These are phyloP conservation scores for Graphiopsis chlorocephala DNA, from an alignment of 2,329 filamentous ascomycete genomes.

Conservation along the genomic window DNA sequence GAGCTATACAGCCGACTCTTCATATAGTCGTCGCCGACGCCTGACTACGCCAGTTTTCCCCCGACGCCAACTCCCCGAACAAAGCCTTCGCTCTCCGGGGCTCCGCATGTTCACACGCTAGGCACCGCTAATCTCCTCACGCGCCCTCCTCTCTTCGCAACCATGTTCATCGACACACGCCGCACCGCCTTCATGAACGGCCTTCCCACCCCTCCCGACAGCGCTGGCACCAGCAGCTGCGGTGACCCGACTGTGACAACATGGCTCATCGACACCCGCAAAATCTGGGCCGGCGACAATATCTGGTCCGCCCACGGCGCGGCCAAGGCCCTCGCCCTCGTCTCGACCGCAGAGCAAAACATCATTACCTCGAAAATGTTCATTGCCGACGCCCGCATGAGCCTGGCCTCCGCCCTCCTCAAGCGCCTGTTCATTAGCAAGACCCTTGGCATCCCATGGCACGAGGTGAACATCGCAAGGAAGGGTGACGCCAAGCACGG, in stretches of 20 bases:
- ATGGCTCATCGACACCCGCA: slow-evolving; percentile 51
- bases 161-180: slow-evolving; percentile 12
- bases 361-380: slow-evolving; percentile 55
- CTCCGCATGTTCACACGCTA: slow-evolving; percentile 4
- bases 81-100: neutral
- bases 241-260: slow-evolving; percentile 35
- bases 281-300: slow-evolving; percentile 46
- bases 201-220: slow-evolving; percentile 16
- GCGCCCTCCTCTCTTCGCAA: neutral
- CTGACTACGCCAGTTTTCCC: too few relatives aligned
- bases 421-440: slow-evolving; percentile 68
- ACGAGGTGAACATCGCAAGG: slow-evolving; percentile 54
- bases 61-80: too few relatives aligned
- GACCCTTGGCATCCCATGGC: slow-evolving; percentile 60
- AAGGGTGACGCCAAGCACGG: slow-evolving; percentile 51
- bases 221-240: slow-evolving; percentile 7
- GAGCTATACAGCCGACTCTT: neutral
- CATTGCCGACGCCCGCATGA: slow-evolving; percentile 66
- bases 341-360: slow-evolving; percentile 54
- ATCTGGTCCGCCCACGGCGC: slow-evolving; percentile 44
- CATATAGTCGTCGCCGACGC: too few relatives aligned
- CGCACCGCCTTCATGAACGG: slow-evolving; percentile 3
- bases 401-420: slow-evolving; percentile 67
- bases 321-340: slow-evolving; percentile 40
- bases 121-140: neutral